These are phyloP conservation scores for Anthoceros angustus DNA, from an alignment of 225 moss, liverwort and hornwort genomes.

Conservation along the genomic window DNA sequence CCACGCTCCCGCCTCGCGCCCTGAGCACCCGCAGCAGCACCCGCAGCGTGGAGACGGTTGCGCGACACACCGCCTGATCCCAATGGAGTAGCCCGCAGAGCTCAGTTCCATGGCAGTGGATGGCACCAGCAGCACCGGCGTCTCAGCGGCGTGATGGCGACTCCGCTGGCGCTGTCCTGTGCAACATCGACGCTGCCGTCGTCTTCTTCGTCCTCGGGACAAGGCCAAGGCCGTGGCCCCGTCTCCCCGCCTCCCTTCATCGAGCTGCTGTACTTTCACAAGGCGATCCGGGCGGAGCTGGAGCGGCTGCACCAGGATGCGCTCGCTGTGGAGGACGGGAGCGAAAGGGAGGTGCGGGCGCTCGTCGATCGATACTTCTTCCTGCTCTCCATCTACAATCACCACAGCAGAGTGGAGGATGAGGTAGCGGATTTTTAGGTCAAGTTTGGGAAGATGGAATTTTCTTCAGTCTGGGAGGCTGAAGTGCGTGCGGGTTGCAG, in stretches of 20 bases:
- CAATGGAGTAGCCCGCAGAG: neutral
- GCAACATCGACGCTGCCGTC: neutral
- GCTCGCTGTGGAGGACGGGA: conserved; percentile 69
- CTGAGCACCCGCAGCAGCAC: too few species aligned
- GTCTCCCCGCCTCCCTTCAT: conserved; percentile 49
- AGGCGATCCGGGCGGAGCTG: conserved; percentile 90
- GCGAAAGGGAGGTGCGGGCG: conserved; percentile 52
- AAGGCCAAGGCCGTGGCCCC: neutral
- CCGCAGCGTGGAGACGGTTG: too few species aligned
- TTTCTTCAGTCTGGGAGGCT: neutral
- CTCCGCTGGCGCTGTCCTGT: neutral
- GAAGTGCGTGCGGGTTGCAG: conserved; percentile 18
- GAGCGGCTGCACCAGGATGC: conserved; percentile 75
- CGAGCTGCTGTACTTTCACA: conserved; percentile 85
- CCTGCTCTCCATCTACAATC: conserved; percentile 73
- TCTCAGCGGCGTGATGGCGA: neutral
- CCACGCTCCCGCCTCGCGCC: too few species aligned
- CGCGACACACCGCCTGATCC: too few species aligned
- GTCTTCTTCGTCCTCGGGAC: neutral
- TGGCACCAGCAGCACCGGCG: neutral
- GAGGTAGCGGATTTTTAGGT: conserved; percentile 33
- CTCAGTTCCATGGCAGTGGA: neutral
- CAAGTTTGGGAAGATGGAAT: neutral
- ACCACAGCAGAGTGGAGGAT: conserved; percentile 82
- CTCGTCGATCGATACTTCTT: conserved; percentile 67